phyloP scores from a whole-genome alignment of 169 alveolate genomes.

The Perkinsus marinus region DNA sequence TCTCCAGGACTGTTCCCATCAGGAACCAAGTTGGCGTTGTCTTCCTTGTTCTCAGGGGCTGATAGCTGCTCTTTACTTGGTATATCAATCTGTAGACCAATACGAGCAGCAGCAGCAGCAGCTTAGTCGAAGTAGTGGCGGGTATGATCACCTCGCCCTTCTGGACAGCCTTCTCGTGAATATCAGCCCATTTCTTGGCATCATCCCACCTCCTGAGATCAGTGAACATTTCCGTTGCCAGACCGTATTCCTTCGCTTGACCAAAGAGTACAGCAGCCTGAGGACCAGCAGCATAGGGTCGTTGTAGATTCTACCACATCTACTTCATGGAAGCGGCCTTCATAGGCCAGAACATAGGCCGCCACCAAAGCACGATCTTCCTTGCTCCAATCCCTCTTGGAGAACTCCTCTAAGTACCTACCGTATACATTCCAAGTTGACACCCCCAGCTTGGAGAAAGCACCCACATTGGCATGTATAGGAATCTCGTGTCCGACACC shows the following conservation, averaged over 20 bases:
- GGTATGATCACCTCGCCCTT: background rate
- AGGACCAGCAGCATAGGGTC: background rate
- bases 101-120: background rate
- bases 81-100: background rate
- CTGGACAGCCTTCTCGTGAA: background rate
- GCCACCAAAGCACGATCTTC: constrained; percentile 46
- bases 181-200: constrained; percentile 7
- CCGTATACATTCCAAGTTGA: background rate
- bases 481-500: background rate
- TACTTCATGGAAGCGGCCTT: constrained; percentile 42
- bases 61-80: background rate
- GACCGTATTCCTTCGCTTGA: constrained; percentile 20
- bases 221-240: constrained; percentile 39
- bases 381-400: background rate
- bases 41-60: background rate
- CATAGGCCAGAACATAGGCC: constrained; percentile 46
- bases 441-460: background rate
- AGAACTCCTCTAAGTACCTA: background rate
- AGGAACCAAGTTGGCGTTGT: background rate
- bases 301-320: background rate
- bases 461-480: background rate
- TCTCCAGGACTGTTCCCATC: background rate
- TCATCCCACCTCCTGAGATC: constrained; percentile 36
- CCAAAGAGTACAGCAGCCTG: constrained; percentile 35
- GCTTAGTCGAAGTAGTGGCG: background rate